A percentile compares a stretch with the other conserved stretches of the same genome.
Evolutionary conservation across 108 stramenopile species (phyloP).

Genomic region (Chaetoceros tenuissimus): DNA sequence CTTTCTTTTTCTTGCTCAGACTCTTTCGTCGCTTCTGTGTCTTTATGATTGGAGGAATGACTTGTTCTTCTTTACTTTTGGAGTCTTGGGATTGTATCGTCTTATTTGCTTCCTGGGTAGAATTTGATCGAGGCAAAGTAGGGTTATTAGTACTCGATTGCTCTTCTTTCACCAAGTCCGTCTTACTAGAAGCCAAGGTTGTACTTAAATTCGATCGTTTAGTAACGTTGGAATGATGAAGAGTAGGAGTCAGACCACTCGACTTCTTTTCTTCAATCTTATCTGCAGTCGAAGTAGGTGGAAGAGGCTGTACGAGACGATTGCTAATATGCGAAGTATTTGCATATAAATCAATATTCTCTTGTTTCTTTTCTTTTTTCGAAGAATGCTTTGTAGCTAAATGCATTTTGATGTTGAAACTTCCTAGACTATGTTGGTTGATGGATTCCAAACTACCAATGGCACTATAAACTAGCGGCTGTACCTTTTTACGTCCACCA

Average conservation of each 20-base stretch:
- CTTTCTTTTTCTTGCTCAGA: slow-evolving; percentile 13
- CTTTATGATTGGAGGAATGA: slow-evolving; percentile 7
- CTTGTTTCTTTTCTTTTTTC: background rate
- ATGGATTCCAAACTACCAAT: slow-evolving; percentile 59
- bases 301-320: background rate
- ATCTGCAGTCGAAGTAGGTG: background rate
- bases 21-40: slow-evolving; percentile 6
- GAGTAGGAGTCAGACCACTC: slow-evolving; percentile 1
- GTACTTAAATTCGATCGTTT: background rate
- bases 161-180: background rate
- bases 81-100: too few relatives aligned
- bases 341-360: background rate
- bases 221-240: background rate
- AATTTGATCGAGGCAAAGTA: background rate
- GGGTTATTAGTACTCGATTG: background rate
- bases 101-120: background rate
- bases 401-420: slow-evolving; percentile 14
- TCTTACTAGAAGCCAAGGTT: background rate
- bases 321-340: background rate
- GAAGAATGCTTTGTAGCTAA: background rate
- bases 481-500: slow-evolving; percentile 2
- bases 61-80: slow-evolving; percentile 12
- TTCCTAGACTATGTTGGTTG: slow-evolving; percentile 32
- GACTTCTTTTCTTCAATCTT: slow-evolving; percentile 4
- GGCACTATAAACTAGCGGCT: slow-evolving; percentile 54